Evolutionary conservation across 1,139 yeast genomes (phyloP).

Genomic region (Yamadazyma sp.): DNA sequence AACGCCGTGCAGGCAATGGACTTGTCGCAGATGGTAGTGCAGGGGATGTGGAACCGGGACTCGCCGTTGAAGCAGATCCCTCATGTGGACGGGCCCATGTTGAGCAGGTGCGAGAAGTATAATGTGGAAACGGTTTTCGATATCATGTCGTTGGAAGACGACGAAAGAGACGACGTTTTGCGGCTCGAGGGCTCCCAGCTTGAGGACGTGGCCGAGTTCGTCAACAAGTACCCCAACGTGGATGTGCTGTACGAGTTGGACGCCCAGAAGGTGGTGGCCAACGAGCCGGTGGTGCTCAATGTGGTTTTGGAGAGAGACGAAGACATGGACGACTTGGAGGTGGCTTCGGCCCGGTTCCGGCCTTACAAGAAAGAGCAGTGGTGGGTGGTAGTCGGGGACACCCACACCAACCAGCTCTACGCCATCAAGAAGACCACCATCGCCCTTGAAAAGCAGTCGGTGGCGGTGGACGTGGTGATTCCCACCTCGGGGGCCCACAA

Average conservation of each 20-base stretch:
- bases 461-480: constrained; percentile 56
- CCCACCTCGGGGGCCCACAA: constrained; percentile 62
- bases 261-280: constrained; percentile 33
- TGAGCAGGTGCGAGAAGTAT: constrained; percentile 56
- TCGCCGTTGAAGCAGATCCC: constrained; percentile 84
- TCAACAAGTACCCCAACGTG: constrained; percentile 84
- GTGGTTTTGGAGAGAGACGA: constrained; percentile 72
- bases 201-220: constrained; percentile 77
- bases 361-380: constrained; percentile 69
- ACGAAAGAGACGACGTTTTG: constrained; percentile 64
- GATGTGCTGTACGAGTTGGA: constrained; percentile 62
- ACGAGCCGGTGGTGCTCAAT: constrained; percentile 46
- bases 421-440: constrained; percentile 71
- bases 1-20: constrained; percentile 87
- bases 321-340: constrained; percentile 65
- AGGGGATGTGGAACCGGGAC: constrained; percentile 83
- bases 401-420: constrained; percentile 57
- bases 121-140: constrained; percentile 77
- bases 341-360: constrained; percentile 59
- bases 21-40: constrained; percentile 83
- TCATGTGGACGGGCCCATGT: constrained; percentile 49
- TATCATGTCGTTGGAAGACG: constrained; percentile 82
- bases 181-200: constrained; percentile 52
- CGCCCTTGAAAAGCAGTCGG: constrained; percentile 50
- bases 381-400: constrained; percentile 85